Conservation (phyloP, 2,329 filamentous ascomycete species). For the Penicillium sp. region DNA sequence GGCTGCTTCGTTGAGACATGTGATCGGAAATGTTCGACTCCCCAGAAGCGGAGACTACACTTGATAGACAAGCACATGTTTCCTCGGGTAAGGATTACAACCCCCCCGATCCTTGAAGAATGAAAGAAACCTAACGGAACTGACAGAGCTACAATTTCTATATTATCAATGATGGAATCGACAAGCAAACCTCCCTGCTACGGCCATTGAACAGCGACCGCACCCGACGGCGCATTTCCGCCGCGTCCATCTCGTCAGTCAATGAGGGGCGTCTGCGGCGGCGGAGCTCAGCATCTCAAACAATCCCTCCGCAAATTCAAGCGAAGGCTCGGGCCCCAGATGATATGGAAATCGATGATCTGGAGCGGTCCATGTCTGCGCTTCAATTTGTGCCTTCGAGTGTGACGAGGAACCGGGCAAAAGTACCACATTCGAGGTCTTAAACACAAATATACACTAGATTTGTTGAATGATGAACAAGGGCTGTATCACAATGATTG, state of each 20-base stretch:
- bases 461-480: not conserved
- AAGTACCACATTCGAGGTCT: slow-evolving; percentile 11
- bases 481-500: not conserved
- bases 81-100: slow-evolving; percentile 57
- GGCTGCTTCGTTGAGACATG: slow-evolving; percentile 89
- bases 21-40: slow-evolving; percentile 77
- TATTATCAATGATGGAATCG: slow-evolving; percentile 85
- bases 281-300: slow-evolving; percentile 31
- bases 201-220: slow-evolving; percentile 38
- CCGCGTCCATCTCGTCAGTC: slow-evolving; percentile 28
- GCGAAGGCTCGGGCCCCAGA: slow-evolving; percentile 3
- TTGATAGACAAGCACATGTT: slow-evolving; percentile 94
- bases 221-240: slow-evolving; percentile 35
- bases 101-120: not conserved
- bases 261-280: slow-evolving; percentile 36
- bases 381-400: slow-evolving; percentile 46
- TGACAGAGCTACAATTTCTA: slow-evolving; percentile 78
- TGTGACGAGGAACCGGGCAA: slow-evolving; percentile 34
- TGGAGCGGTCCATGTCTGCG: slow-evolving; percentile 46
- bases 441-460: slow-evolving; percentile 5
- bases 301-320: slow-evolving; percentile 7
- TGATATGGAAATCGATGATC: slow-evolving; percentile 37
- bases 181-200: slow-evolving; percentile 77
- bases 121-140: not conserved
- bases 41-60: slow-evolving; percentile 82